Evolutionary conservation across 2,329 filamentous ascomycete genomes (phyloP).

Genomic region (Venturiaceae sp.): DNA sequence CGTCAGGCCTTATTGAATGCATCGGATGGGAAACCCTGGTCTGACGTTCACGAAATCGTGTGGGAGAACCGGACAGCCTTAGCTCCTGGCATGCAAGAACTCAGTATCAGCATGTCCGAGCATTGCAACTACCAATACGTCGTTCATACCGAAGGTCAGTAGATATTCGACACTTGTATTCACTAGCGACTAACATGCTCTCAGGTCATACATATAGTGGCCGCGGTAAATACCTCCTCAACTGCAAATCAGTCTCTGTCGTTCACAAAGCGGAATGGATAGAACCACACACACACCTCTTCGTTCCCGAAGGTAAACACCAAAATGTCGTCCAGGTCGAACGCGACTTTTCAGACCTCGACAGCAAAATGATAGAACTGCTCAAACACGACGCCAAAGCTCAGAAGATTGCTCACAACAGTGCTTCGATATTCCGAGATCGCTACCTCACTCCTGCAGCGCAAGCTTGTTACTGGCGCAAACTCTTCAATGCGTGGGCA

Average conservation of each 20-base stretch:
- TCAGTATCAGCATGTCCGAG: conserved; percentile 14
- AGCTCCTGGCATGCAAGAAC: neutral
- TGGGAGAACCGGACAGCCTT: conserved; percentile 9
- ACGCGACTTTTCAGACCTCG: conserved; percentile 31
- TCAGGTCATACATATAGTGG: conserved; percentile 20
- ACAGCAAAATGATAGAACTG: conserved; percentile 28
- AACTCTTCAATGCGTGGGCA: conserved; percentile 29
- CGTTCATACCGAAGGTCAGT: conserved; percentile 15
- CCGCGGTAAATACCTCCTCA: conserved; percentile 23
- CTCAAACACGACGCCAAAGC: conserved; percentile 33
- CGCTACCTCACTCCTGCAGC: conserved; percentile 45
- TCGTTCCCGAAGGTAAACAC: conserved; percentile 33
- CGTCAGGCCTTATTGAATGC: conserved; percentile 29
- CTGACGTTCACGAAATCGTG: conserved; percentile 26
- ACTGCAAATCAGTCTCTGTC: conserved; percentile 34
- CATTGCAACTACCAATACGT: conserved; percentile 15
- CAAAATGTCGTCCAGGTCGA: conserved; percentile 41
- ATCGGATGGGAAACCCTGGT: conserved; percentile 33
- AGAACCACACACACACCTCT: conserved; percentile 38
- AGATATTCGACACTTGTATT: neutral
- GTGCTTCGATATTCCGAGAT: conserved; percentile 38
- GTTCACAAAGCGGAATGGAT: conserved; percentile 39
- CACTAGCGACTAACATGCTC: neutral
- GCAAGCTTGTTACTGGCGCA: conserved; percentile 46
- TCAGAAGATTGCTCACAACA: conserved; percentile 41